Percentiles rank a stretch among this genome's conserved stretches.
phyloP scores from a whole-genome alignment of 305 asterid species.

The Plantago coronopus region DNA sequence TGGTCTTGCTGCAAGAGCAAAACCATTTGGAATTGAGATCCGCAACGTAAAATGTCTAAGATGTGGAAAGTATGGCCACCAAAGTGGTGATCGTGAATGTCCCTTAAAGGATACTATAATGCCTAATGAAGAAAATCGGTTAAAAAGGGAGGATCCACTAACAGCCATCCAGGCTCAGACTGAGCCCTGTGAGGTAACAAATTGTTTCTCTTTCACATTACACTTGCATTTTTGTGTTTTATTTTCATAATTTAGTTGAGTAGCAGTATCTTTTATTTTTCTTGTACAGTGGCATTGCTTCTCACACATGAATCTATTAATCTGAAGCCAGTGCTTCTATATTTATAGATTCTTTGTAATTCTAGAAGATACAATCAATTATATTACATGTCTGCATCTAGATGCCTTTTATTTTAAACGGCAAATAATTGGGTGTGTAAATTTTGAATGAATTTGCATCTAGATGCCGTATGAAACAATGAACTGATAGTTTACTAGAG shows the following conservation, averaged over 20 bases:
- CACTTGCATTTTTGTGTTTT: neutral
- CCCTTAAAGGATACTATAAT: conserved; percentile 87
- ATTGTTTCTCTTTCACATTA: conserved; percentile 7
- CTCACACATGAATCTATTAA: neutral
- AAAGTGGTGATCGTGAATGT: conserved; percentile 99
- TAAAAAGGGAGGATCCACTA: conserved; percentile 91
- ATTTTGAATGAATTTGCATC: too few relatives aligned
- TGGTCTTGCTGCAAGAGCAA: conserved; percentile 79
- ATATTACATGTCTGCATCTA: too few relatives aligned
- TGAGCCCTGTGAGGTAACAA: conserved; percentile 64
- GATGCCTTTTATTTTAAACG: too few relatives aligned
- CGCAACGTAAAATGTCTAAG: conserved; percentile 96
- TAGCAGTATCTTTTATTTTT: conserved; percentile 2
- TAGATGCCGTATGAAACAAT: too few relatives aligned
- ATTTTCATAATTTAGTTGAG: neutral
- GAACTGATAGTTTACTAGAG: too few relatives aligned
- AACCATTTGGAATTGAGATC: conserved; percentile 94
- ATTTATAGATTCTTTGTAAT: neutral
- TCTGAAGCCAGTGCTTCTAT: neutral
- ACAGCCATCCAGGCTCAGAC: conserved; percentile 86
- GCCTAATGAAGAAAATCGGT: conserved; percentile 88
- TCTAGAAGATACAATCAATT: too few relatives aligned
- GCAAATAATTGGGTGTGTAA: too few relatives aligned
- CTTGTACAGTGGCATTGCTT: neutral
- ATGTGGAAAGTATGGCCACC: conserved; percentile 89